These are phyloP conservation scores for Sphaerulina vaccinii DNA, from an alignment of 2,329 filamentous ascomycete genomes.

Conservation along the genomic window DNA sequence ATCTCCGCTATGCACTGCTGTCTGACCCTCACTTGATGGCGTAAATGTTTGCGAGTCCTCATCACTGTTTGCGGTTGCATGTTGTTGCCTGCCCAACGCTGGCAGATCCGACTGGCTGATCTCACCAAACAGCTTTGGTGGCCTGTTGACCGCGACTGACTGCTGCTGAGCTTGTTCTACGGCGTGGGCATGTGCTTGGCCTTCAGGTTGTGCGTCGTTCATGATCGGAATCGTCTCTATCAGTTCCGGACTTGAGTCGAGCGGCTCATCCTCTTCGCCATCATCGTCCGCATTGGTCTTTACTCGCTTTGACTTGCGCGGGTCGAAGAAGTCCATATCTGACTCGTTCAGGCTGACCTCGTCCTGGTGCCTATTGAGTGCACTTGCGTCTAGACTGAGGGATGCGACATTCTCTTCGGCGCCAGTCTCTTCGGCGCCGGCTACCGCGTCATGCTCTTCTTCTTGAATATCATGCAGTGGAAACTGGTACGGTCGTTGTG, in stretches of 20 bases:
- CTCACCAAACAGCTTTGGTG: slow-evolving; percentile 58
- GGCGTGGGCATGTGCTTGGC: slow-evolving; percentile 11
- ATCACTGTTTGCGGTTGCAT: not conserved
- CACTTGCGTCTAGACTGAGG: slow-evolving; percentile 58
- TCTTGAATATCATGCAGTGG: slow-evolving; percentile 50
- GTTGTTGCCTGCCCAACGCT: slow-evolving; percentile 21
- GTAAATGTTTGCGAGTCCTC: not conserved
- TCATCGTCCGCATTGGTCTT: slow-evolving; percentile 42
- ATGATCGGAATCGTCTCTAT: slow-evolving; percentile 37
- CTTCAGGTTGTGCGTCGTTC: slow-evolving; percentile 16
- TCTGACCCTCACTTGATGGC: not conserved
- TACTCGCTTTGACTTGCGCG: slow-evolving; percentile 46
- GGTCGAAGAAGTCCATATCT: slow-evolving; percentile 41
- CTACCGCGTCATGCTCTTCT: slow-evolving; percentile 55
- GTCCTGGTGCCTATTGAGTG: slow-evolving; percentile 26
- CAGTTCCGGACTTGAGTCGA: slow-evolving; percentile 41
- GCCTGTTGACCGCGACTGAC: slow-evolving; percentile 16
- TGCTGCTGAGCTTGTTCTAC: slow-evolving; percentile 5
- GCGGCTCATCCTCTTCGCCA: slow-evolving; percentile 30
- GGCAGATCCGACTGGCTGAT: slow-evolving; percentile 57
- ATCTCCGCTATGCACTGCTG: slow-evolving; percentile 1
- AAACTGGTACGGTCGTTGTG: slow-evolving; percentile 23
- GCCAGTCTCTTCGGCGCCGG: slow-evolving; percentile 49
- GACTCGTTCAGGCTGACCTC: slow-evolving; percentile 38
- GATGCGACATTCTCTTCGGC: slow-evolving; percentile 58